Conservation (phyloP, 192 early-diverging fungal genomes). For the Tieghemiomyces parasiticus region DNA sequence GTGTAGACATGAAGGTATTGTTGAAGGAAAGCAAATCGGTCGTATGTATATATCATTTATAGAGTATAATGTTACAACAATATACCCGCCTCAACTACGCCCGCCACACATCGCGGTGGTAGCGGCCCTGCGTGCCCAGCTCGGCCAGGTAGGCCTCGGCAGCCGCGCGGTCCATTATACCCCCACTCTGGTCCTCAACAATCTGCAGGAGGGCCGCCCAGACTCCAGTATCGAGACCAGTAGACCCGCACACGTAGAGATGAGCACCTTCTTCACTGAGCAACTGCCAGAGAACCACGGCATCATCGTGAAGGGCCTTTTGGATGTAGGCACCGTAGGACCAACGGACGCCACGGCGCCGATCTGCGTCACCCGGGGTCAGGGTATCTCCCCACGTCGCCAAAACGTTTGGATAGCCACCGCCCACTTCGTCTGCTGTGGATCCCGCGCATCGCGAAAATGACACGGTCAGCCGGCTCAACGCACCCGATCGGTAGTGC, state of each 20-base stretch:
- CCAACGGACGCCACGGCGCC: not conserved
- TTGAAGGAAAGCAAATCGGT: not conserved
- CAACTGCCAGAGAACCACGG: not conserved
- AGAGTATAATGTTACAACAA: not conserved
- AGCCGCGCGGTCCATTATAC: not conserved
- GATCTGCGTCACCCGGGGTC: not conserved
- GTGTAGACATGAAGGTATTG: not conserved
- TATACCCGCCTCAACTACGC: not conserved
- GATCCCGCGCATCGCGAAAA: not conserved
- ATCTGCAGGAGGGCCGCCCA: not conserved
- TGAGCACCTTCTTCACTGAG: not conserved
- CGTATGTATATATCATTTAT: not conserved
- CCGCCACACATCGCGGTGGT: conserved; percentile 8
- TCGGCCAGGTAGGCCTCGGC: conserved; percentile 1
- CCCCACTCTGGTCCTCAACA: not conserved
- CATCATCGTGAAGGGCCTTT: not conserved
- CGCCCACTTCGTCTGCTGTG: too few species aligned
- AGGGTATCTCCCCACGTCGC: too few species aligned
- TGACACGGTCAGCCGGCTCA: conserved; percentile 29
- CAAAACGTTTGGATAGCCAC: too few species aligned
- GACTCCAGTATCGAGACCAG: conserved; percentile 3
- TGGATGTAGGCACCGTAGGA: conserved; percentile 1
- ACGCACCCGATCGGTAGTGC: conserved; percentile 24
- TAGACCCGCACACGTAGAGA: conserved; percentile 10
- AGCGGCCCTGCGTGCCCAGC: not conserved